These are phyloP conservation scores for Boletus mariae DNA, from an alignment of 1,284 basidiomycete species.

Conservation along the genomic window DNA sequence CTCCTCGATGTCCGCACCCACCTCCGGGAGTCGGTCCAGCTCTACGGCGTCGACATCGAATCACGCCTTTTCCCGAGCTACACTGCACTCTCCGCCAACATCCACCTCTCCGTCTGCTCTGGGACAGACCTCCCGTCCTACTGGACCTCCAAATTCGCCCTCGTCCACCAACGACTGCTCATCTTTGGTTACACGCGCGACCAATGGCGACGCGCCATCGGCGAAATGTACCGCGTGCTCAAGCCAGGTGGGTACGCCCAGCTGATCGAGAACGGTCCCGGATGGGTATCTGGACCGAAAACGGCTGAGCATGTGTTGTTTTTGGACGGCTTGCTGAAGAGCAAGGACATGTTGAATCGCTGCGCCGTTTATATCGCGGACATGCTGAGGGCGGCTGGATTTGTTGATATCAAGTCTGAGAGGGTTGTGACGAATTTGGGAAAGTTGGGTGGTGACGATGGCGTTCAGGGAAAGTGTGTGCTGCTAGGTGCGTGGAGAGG, in stretches of 20 bases:
- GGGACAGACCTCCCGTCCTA: constrained; percentile 14
- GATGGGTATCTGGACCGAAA: constrained; percentile 14
- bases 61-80: constrained; percentile 1
- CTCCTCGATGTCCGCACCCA: constrained; percentile 15
- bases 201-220: constrained; percentile 26
- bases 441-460: constrained; percentile 21
- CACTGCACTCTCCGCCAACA: constrained; percentile 5
- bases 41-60: constrained; percentile 23
- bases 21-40: constrained; percentile 12
- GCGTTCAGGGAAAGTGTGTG: background rate
- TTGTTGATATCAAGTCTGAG: constrained; percentile 16
- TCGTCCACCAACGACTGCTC: constrained; percentile 29
- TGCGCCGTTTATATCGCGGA: constrained; percentile 19
- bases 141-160: constrained; percentile 23
- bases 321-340: constrained; percentile 15
- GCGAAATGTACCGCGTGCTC: constrained; percentile 30
- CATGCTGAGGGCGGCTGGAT: constrained; percentile 18
- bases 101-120: constrained; percentile 14
- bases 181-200: constrained; percentile 24
- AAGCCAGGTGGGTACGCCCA: constrained; percentile 30
- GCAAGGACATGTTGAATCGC: constrained; percentile 8
- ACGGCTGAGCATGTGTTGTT: constrained; percentile 8
- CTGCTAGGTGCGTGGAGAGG: constrained; percentile 18
- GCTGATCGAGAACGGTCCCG: constrained; percentile 24
- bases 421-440: constrained; percentile 15